Conservation (phyloP, 2,329 filamentous ascomycete genomes). For the Teratosphaeria destructans region DNA sequence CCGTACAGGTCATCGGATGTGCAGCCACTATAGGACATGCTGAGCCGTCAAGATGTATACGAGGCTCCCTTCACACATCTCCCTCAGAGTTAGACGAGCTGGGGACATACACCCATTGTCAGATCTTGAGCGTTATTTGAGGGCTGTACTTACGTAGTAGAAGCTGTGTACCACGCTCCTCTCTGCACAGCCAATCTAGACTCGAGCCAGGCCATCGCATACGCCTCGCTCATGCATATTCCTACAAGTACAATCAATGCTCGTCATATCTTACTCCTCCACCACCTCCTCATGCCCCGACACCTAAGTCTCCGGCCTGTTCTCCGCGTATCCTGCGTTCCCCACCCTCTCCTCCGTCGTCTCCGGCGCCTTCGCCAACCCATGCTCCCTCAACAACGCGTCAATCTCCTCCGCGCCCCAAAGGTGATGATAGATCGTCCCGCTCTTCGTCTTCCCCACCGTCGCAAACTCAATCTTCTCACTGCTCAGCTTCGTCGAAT, state of each 20-base stretch:
- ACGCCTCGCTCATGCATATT: conserved; percentile 6
- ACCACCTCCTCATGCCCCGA: background rate
- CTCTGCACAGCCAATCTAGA: background rate
- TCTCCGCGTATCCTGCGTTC: conserved; percentile 1
- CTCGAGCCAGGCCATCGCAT: background rate
- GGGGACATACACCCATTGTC: background rate
- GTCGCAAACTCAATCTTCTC: conserved; percentile 99
- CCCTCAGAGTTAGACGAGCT: background rate
- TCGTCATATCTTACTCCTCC: background rate
- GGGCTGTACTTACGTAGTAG: background rate
- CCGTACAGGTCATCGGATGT: background rate
- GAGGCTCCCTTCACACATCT: background rate
- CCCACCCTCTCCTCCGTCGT: conserved; percentile 2
- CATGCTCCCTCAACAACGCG: conserved; percentile 85
- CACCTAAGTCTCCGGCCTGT: background rate
- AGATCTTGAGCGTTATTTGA: background rate
- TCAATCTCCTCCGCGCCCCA: conserved; percentile 97
- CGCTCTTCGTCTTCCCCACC: conserved; percentile 86
- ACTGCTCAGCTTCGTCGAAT: conserved; percentile 95
- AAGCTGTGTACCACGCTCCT: background rate
- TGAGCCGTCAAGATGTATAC: background rate
- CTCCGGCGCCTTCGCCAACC: conserved; percentile 68
- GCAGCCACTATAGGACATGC: background rate
- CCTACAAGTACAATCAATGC: conserved; percentile 6
- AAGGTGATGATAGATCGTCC: conserved; percentile 95